Evolutionary conservation across 2,329 filamentous ascomycete species (phyloP), one percentile per base, ranked within the genome.

Genomic region (Aulographum hederae): DNA sequence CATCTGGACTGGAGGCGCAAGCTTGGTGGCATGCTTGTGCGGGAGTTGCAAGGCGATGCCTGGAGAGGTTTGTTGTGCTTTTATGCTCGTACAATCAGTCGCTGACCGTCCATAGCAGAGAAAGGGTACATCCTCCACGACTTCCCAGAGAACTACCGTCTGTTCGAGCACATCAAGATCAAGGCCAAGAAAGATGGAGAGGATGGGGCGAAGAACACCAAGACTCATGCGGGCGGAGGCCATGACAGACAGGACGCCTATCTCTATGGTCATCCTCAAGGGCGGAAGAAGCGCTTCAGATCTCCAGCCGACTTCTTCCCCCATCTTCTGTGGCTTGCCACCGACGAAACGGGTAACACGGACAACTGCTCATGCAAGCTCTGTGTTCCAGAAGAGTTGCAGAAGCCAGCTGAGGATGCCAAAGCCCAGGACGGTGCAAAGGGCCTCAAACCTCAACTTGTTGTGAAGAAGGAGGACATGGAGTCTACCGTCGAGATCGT

Each of bases 251-350:
- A 68, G 40, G 68, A 73, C 43, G 65, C 65, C 19, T 72, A 71
- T 39, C 54, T 73, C 4, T 72, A 71, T 43, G 68, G 68, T 14
- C 66, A 72, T 42, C 67, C 67, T 3, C 50, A 57, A 28, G 67
- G 67, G 12, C 55, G 61, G 13, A 63, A 60, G 45, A 70, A 69
- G 48, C 57, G 66, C 30, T 73, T 62, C 43, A 50, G 67, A 33
- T 71, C 65, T 41, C 66, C 67, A 0, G 58, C 58, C 32, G 67
- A 72, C 38, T 72, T 72, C 51, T 68, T 69, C 37, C 65, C 64
- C 3, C 68, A 73, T 44, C 48, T 72, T 3, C 46, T 69, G 2
- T 69, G 67, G 65, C 58, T 73, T 2, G 53, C 51, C 29, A 63
- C 60, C 14, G 67, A 71, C 39, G 55, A 60, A 36, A 54, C 51